Conservation (phyloP, 116 monocot species). For the Iris pallida region DNA sequence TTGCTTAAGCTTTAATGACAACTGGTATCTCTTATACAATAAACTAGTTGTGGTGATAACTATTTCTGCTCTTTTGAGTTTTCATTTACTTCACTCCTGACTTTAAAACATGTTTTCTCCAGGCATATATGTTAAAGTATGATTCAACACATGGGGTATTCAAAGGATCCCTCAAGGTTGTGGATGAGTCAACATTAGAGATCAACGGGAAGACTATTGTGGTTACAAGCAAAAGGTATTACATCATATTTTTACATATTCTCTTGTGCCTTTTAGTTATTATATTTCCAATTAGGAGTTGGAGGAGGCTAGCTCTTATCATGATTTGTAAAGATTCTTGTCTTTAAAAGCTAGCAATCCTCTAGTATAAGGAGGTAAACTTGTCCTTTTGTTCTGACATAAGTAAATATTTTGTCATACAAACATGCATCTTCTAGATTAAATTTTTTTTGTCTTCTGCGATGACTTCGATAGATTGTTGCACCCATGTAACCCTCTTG, state of each 20-base stretch:
- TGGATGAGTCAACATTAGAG: constrained; percentile 68
- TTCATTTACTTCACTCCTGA: background rate
- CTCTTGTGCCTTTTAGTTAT: background rate
- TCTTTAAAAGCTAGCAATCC: background rate
- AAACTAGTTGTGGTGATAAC: background rate
- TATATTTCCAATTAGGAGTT: too few species aligned
- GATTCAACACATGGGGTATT: constrained; percentile 96
- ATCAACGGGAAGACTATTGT: constrained; percentile 78
- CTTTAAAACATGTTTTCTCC: constrained; percentile 1
- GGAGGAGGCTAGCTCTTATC: too few species aligned
- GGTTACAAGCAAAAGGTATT: constrained; percentile 73
- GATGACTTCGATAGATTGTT: too few species aligned
- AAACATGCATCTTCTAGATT: background rate
- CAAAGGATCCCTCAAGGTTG: constrained; percentile 74
- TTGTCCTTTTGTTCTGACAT: background rate
- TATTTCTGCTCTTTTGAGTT: background rate
- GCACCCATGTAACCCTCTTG: background rate
- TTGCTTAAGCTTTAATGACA: background rate
- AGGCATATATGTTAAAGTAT: constrained; percentile 99
- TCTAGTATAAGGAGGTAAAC: background rate
- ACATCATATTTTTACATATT: background rate
- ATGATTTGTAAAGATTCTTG: background rate
- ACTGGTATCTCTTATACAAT: too few species aligned
- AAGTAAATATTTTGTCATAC: background rate
- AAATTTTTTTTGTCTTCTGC: too few species aligned